Conservation (phyloP, 345 rosid genomes). For the Cardiospermum halicacabum region DNA sequence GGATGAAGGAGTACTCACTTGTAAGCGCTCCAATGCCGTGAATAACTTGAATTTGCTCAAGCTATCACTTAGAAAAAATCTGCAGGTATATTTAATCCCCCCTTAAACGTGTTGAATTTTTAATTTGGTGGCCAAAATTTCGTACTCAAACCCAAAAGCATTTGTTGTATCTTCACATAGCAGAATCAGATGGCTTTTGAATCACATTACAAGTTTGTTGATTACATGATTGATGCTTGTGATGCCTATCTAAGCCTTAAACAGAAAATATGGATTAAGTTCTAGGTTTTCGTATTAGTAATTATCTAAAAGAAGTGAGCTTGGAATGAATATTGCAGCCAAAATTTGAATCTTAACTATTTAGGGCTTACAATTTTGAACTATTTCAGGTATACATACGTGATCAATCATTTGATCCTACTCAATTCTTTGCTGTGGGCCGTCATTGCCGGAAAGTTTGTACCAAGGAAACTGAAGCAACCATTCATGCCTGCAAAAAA, state of each 20-base stretch:
- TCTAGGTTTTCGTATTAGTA: background rate
- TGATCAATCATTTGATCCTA: slow-evolving; percentile 76
- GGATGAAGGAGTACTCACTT: slow-evolving; percentile 85
- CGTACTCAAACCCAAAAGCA: background rate
- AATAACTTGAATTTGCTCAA: slow-evolving; percentile 69
- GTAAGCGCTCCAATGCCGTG: slow-evolving; percentile 71
- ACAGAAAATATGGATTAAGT: background rate
- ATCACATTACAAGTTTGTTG: background rate
- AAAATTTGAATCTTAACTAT: background rate
- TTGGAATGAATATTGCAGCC: slow-evolving; percentile 2
- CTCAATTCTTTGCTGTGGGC: slow-evolving; percentile 77
- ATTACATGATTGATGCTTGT: background rate
- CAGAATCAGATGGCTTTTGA: background rate
- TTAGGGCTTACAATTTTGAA: background rate
- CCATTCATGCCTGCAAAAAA: slow-evolving; percentile 35
- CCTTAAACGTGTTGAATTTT: no score
- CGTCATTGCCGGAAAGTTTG: slow-evolving; percentile 63
- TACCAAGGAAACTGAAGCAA: slow-evolving; percentile 35
- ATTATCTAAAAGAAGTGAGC: background rate
- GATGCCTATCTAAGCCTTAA: background rate
- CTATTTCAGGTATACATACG: slow-evolving; percentile 73
- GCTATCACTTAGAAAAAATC: slow-evolving; percentile 54
- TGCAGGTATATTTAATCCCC: slow-evolving; percentile 63
- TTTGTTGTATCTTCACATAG: background rate
- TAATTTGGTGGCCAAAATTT: background rate